These are phyloP conservation scores for Trametes elegans DNA, from an alignment of 768 basidiomycete genomes.

Conservation along the genomic window DNA sequence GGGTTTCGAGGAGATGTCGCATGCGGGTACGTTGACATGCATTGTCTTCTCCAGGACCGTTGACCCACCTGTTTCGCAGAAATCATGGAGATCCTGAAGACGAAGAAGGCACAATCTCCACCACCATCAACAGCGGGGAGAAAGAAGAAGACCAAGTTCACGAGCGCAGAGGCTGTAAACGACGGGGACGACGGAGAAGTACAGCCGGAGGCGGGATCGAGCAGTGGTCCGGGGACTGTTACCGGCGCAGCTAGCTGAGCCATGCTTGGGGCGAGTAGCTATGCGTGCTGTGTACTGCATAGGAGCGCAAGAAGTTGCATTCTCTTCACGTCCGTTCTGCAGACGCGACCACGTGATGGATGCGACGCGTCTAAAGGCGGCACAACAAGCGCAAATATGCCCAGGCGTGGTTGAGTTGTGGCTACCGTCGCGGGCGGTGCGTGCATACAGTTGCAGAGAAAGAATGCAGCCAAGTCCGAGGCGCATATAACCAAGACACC, in stretches of 20 bases:
- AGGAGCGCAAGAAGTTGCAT: neutral
- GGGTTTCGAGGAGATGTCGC: constrained; percentile 78
- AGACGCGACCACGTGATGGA: constrained; percentile 15
- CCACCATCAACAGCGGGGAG: constrained; percentile 22
- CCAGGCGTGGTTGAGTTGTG: constrained; percentile 5
- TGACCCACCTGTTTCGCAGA: constrained; percentile 41
- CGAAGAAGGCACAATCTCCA: constrained; percentile 67
- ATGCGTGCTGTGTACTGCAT: neutral
- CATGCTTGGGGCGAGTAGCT: neutral
- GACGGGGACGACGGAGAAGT: constrained; percentile 30
- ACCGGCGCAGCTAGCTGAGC: neutral
- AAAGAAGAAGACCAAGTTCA: constrained; percentile 29
- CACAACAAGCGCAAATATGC: constrained; percentile 13
- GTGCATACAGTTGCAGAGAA: neutral
- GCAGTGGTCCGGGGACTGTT: constrained; percentile 1
- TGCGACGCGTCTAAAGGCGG: constrained; percentile 8
- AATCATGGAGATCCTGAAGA: constrained; percentile 76
- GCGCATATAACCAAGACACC: neutral
- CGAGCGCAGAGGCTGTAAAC: constrained; percentile 34
- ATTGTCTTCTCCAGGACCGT: neutral
- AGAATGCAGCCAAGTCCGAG: constrained; percentile 1
- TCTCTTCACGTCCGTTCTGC: neutral
- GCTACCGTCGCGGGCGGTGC: neutral
- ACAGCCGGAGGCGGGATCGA: constrained; percentile 14
- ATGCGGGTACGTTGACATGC: constrained; percentile 51